Base-by-base conservation (phyloP, 2,329 filamentous ascomycete genomes). In the Exophiala sideris region DNA sequence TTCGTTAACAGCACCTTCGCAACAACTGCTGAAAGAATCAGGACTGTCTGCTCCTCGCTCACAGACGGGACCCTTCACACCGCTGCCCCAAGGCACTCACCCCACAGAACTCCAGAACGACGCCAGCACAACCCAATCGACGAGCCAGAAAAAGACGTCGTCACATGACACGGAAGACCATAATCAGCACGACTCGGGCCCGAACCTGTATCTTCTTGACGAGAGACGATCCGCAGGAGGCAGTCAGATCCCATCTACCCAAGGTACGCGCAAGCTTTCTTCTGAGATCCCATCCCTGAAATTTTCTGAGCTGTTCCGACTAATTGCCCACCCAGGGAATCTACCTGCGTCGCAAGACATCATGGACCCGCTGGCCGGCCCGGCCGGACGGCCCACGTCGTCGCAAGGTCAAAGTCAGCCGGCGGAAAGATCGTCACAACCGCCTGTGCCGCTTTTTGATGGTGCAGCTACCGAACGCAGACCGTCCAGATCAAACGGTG, bases 111-210 rank as follows among this genome's bases (percentile, higher is more conserved):
- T 84, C 54, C 74, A 85, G 49, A 96, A 97, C 64, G 91, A 95
- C 65, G 92, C 91, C 1, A 95, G 91, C 2, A 95, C 91, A 1
- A 97, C 91, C 1, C 85, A 84, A 18, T 87, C 85, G 2, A 96
- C 91, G 1, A 87, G 83, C 3, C 83, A 85, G n/a, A 94, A 95
- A 72, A 85, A 83, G 68, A 91, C 88, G 2, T 90, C 87, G 2
- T 85, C 84, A 10, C 85, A 82, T 1, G 53, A 62, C 20, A 55
- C 48, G 12, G 56, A 57, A 45, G 84, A 81, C 2, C 80, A 81
- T 68, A 86, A 86, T 67, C 89, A 87, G 0, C 87, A 91, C 67
- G 79, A 81, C 54, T 71, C 73, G n/a, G 73, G 78, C 38, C 82
- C 82, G 3, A 78, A 85, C 65, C 79, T 85, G 51, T 73, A 68